Conservation (phyloP, 1,139 yeast genomes). For the Citeromyces hawaiiensis region DNA sequence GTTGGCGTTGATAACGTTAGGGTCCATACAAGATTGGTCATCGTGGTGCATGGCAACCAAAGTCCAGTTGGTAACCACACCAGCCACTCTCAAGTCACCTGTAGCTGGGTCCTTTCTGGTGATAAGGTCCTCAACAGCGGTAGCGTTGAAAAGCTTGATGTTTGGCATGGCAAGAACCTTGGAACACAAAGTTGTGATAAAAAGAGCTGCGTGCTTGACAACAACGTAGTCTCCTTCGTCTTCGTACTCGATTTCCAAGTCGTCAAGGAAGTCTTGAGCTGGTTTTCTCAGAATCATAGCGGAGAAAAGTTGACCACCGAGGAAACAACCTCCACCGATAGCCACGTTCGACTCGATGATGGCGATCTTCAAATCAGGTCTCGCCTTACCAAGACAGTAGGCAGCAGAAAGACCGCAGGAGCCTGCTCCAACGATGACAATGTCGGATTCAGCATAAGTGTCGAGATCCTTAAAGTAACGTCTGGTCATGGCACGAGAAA, state of each 20-base stretch:
- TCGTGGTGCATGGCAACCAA: conserved; percentile 66
- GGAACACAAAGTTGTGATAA: conserved; percentile 60
- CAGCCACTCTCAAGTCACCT: conserved; percentile 56
- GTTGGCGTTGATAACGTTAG: conserved; percentile 65
- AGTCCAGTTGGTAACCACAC: conserved; percentile 80
- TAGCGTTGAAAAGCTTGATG: conserved; percentile 67
- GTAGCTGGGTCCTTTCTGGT: conserved; percentile 46
- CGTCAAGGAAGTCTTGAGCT: conserved; percentile 54
- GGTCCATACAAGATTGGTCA: conserved; percentile 75
- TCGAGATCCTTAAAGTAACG: conserved; percentile 67
- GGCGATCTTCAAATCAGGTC: conserved; percentile 69
- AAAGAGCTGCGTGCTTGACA: conserved; percentile 70
- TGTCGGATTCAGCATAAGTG: conserved; percentile 62
- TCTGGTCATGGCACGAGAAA: conserved; percentile 73
- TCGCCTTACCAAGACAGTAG: conserved; percentile 53
- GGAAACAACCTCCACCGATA: conserved; percentile 76
- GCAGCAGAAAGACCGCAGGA: conserved; percentile 72
- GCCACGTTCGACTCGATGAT: conserved; percentile 64
- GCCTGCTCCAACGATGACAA: conserved; percentile 71
- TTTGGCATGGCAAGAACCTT: conserved; percentile 63
- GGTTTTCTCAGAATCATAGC: conserved; percentile 78
- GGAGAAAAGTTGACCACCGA: conserved; percentile 69
- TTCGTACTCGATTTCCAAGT: conserved; percentile 52
- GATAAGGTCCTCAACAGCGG: conserved; percentile 71
- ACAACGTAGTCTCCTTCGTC: conserved; percentile 77